A percentile compares a stretch with the other conserved stretches of the same genome.
phyloP scores from a whole-genome alignment of 1,284 basidiomycete species.

The Tilletia indica region DNA sequence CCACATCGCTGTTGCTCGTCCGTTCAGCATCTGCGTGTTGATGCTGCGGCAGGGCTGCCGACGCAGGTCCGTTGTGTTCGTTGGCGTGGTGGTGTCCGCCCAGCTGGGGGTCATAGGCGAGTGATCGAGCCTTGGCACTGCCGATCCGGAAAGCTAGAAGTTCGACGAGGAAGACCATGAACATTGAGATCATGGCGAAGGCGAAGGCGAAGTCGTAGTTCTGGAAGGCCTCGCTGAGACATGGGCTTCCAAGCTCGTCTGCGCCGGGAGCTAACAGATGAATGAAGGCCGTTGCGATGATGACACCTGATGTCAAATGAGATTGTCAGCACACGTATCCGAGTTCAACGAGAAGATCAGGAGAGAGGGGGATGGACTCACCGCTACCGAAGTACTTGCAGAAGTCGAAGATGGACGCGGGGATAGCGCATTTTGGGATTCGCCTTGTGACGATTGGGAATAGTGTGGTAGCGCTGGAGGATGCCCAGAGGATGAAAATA shows the following conservation, averaged over 20 bases:
- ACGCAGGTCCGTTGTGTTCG: slow-evolving; percentile 31
- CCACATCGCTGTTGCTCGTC: not conserved
- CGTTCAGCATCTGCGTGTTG: slow-evolving; percentile 16
- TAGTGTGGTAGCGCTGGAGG: slow-evolving; percentile 65
- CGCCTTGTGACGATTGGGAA: slow-evolving; percentile 77
- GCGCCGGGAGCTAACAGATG: slow-evolving; percentile 53
- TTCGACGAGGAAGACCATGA: slow-evolving; percentile 49
- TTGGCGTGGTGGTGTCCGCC: slow-evolving; percentile 50
- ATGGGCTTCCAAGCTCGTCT: slow-evolving; percentile 44
- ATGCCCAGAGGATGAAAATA: slow-evolving; percentile 78
- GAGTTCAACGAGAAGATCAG: slow-evolving; percentile 47
- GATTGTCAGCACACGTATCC: no score
- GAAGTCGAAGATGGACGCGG: slow-evolving; percentile 60
- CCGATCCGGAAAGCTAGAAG: slow-evolving; percentile 51
- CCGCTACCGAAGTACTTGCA: slow-evolving; percentile 88
- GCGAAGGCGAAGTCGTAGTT: slow-evolving; percentile 47
- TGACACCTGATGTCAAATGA: slow-evolving; percentile 28
- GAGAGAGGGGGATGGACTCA: no score
- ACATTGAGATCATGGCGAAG: slow-evolving; percentile 51
- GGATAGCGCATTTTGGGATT: slow-evolving; percentile 56
- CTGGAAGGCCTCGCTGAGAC: slow-evolving; percentile 43
- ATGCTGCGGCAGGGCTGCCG: slow-evolving; percentile 11
- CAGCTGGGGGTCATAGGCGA: slow-evolving; percentile 50
- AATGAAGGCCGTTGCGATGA: slow-evolving; percentile 72
- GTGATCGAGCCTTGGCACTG: slow-evolving; percentile 30